Percentiles rank a stretch among this genome's conserved stretches.
Conservation (phyloP, 2,329 filamentous ascomycete species). For the Celoporthe dispersa region DNA sequence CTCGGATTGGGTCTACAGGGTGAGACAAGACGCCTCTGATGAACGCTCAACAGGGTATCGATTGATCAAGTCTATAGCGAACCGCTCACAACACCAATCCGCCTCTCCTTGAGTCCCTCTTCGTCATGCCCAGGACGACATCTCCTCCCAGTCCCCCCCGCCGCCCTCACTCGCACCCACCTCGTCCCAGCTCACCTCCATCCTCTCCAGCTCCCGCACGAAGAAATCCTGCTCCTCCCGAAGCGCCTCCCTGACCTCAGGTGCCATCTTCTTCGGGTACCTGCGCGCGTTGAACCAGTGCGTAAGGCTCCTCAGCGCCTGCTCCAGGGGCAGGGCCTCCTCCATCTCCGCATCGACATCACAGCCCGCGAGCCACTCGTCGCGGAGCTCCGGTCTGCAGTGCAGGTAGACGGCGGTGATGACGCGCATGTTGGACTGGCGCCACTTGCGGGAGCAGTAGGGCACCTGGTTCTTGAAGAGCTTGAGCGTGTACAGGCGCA, state of each 20-base stretch:
- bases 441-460: constrained; percentile 97
- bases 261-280: constrained; percentile 79
- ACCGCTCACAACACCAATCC: constrained; percentile 5
- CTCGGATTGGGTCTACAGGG: not conserved
- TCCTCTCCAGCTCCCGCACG: constrained; percentile 73
- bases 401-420: constrained; percentile 97
- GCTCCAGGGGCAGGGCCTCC: constrained; percentile 87
- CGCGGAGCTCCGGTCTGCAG: constrained; percentile 87
- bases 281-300: constrained; percentile 91
- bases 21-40: not conserved
- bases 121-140: constrained; percentile 24
- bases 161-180: constrained; percentile 39
- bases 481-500: constrained; percentile 94
- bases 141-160: constrained; percentile 35
- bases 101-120: not conserved
- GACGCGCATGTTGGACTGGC: constrained; percentile 96
- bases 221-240: constrained; percentile 82
- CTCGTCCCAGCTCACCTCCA: constrained; percentile 60
- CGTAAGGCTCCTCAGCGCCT: constrained; percentile 84
- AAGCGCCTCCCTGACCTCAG: constrained; percentile 60
- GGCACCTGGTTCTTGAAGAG: constrained; percentile 98
- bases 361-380: constrained; percentile 91
- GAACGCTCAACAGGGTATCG: constrained; percentile 27
- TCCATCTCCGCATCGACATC: constrained; percentile 95
- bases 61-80: constrained; percentile 20